These are phyloP conservation scores for Herpotrichia juniperi DNA, from an alignment of 2,329 filamentous ascomycete species.

Conservation along the genomic window DNA sequence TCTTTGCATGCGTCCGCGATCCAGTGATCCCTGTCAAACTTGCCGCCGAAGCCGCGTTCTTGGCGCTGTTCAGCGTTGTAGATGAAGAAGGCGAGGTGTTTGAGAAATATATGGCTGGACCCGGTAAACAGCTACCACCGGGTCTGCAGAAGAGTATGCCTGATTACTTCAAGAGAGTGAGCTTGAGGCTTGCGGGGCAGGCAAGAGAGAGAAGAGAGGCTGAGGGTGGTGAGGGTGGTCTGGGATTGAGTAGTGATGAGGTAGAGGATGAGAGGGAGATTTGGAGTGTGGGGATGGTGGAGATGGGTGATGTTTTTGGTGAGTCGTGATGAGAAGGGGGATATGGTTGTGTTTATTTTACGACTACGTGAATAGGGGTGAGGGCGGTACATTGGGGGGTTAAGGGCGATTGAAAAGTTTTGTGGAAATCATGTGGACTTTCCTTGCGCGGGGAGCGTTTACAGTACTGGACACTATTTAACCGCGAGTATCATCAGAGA, in stretches of 20 bases:
- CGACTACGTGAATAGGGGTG: too few species aligned
- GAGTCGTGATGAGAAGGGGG: background rate
- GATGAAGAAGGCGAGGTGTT: conserved; percentile 86
- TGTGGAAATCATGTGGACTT: too few species aligned
- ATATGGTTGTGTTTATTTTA: too few species aligned
- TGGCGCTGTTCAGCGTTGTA: conserved; percentile 87
- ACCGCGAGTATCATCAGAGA: too few species aligned
- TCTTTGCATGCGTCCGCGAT: conserved; percentile 91
- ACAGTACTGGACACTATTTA: too few species aligned
- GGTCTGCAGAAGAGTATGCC: conserved; percentile 87
- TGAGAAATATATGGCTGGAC: conserved; percentile 82
- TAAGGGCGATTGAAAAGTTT: too few species aligned
- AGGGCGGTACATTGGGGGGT: too few species aligned
- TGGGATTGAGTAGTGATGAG: conserved; percentile 90
- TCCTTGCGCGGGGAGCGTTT: too few species aligned
- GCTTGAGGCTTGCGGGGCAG: conserved; percentile 81
- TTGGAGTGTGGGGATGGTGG: conserved; percentile 92
- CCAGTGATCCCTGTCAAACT: conserved; percentile 94
- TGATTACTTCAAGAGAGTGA: conserved; percentile 97
- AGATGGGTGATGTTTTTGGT: conserved; percentile 65
- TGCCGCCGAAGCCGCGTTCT: conserved; percentile 90
- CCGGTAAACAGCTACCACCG: conserved; percentile 68
- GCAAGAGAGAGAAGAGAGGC: conserved; percentile 89
- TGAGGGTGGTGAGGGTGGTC: conserved; percentile 83
- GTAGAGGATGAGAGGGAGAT: conserved; percentile 93